Conservation (phyloP, 257 asterid genomes). For the Lantana camara region DNA sequence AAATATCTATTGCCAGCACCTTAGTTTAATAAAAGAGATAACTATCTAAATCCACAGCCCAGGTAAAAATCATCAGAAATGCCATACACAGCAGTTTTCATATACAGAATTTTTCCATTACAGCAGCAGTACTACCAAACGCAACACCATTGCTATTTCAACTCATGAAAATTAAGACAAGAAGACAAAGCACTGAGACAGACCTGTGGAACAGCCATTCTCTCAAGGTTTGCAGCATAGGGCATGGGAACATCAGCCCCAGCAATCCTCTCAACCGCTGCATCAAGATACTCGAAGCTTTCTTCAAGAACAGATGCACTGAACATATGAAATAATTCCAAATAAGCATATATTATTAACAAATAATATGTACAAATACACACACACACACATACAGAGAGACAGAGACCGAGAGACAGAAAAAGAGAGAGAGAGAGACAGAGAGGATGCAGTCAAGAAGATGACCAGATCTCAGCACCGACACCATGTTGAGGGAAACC, state of each 20-base stretch:
- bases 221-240: slow-evolving; percentile 91
- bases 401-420: neutral
- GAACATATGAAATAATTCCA: slow-evolving; percentile 27
- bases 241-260: slow-evolving; percentile 96
- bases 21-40: too few species aligned
- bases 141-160: too few species aligned
- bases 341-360: slow-evolving; percentile 10
- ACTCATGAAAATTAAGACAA: too few species aligned
- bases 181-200: neutral
- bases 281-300: slow-evolving; percentile 78
- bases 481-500: slow-evolving; percentile 89
- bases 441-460: slow-evolving; percentile 22
- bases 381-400: too few species aligned
- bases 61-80: too few species aligned
- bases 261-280: slow-evolving; percentile 83
- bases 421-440: slow-evolving; percentile 3
- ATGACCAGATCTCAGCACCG: slow-evolving; percentile 88
- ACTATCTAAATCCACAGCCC: too few species aligned
- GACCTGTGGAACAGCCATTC: slow-evolving; percentile 61
- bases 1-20: too few species aligned
- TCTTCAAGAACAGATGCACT: slow-evolving; percentile 81
- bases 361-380: too few species aligned
- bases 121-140: too few species aligned
- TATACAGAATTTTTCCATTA: too few species aligned
- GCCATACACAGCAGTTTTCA: too few species aligned